phyloP scores from a whole-genome alignment of 805 yeast genomes.

The Candida tibetensis region DNA sequence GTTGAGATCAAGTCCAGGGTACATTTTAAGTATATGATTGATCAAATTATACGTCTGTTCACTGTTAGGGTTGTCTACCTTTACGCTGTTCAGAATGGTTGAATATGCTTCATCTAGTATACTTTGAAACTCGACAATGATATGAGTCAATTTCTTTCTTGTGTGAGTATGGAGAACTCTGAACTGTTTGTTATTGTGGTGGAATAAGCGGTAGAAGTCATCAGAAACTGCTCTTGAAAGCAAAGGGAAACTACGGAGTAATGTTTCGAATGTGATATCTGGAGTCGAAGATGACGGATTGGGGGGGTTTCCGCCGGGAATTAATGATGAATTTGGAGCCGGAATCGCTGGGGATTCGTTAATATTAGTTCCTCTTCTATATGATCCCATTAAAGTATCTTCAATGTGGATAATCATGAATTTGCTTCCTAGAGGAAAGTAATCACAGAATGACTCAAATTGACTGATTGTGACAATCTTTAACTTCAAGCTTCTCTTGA shows the following conservation, averaged over 20 bases:
- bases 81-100: slow-evolving; percentile 39
- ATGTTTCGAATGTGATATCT: slow-evolving; percentile 32
- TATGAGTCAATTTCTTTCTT: slow-evolving; percentile 22
- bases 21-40: slow-evolving; percentile 25
- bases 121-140: slow-evolving; percentile 29
- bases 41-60: slow-evolving; percentile 33
- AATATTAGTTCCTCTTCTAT: too few relatives aligned
- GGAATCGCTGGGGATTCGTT: not conserved
- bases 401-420: slow-evolving; percentile 60
- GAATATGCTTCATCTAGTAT: slow-evolving; percentile 34
- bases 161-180: slow-evolving; percentile 29
- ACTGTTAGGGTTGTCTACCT: slow-evolving; percentile 31
- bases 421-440: slow-evolving; percentile 53
- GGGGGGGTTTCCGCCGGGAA: too few relatives aligned
- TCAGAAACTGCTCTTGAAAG: slow-evolving; percentile 40
- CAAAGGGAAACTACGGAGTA: slow-evolving; percentile 38
- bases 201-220: slow-evolving; percentile 37
- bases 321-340: not conserved
- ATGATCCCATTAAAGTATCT: slow-evolving; percentile 47
- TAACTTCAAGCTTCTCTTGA: slow-evolving; percentile 42
- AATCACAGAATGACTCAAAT: slow-evolving; percentile 55
- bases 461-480: slow-evolving; percentile 46
- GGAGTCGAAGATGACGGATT: not conserved
- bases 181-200: slow-evolving; percentile 37
- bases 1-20: slow-evolving; percentile 46